A percentile compares a stretch with the other conserved stretches of the same genome.
Conservation (phyloP, 768 basidiomycete genomes). For the Exidia glandulosa region DNA sequence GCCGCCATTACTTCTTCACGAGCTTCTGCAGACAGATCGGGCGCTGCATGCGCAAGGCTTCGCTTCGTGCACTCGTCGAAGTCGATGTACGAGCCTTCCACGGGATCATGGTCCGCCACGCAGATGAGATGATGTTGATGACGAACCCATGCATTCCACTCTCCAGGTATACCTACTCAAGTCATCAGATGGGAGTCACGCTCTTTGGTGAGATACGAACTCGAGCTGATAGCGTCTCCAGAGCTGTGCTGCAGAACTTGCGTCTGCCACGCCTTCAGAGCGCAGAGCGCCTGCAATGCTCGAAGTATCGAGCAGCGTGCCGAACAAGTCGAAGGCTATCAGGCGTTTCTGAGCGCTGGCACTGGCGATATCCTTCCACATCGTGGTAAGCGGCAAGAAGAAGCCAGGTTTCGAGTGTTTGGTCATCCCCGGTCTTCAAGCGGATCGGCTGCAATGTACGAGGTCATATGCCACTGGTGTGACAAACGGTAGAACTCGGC, state of each 20-base stretch:
- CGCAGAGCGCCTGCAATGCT: constrained; percentile 9
- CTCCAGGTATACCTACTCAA: constrained; percentile 20
- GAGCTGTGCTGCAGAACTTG: constrained; percentile 5
- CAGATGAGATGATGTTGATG: constrained; percentile 5
- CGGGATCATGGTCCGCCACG: background rate
- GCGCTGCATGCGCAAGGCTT: constrained; percentile 15
- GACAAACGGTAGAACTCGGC: no score
- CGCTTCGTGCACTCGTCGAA: constrained; percentile 17
- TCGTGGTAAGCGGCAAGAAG: no score
- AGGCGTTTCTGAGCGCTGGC: constrained; percentile 2
- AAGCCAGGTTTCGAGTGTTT: no score
- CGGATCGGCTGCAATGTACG: no score
- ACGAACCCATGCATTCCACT: constrained; percentile 14
- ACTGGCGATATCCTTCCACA: background rate
- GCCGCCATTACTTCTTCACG: constrained; percentile 12
- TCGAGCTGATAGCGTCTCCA: constrained; percentile 22
- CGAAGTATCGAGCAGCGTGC: constrained; percentile 18
- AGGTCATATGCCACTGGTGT: no score
- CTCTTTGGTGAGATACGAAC: constrained; percentile 8
- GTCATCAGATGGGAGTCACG: background rate
- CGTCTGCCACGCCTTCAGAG: constrained; percentile 3
- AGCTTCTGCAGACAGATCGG: background rate
- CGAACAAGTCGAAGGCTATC: constrained; percentile 22
- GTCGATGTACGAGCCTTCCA: constrained; percentile 17
- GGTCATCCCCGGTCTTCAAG: no score